Base-by-base conservation (phyloP, 2,329 filamentous ascomycete genomes). In the Botrytis squamosa region DNA sequence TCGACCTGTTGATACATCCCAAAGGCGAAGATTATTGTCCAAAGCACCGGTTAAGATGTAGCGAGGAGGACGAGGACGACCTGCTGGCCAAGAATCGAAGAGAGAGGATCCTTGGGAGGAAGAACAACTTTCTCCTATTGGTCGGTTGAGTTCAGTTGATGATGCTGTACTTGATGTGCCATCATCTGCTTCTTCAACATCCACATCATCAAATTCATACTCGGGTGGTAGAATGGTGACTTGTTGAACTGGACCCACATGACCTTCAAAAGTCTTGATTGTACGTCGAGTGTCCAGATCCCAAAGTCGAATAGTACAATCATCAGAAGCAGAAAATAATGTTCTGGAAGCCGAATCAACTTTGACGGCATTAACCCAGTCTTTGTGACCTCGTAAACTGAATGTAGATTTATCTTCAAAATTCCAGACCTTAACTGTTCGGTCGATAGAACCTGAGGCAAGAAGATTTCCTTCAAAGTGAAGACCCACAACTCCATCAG, bases 361-460 rank as follows among this genome's bases (percentile, higher is more conserved):
- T 77, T 92, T 92, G 46, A 98, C 95, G n/a, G 93, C 91, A 83
- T 99, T 99, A 79, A 99, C 95, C 93, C 95, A 98, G 82, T 98
- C 95, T 0, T 87, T 89, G 81, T 99, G 96, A 14, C 95, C 95
- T 38, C 91, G 90, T 20, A 99, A 86, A 70, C 90, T 88, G 78
- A 92, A 97, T 0, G 91, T 92, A 71, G 93, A 91, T 81, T 93
- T 94, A 74, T 92, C 93, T 79, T 92, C 89, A 79, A 97, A 96
- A 82, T 97, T 95, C 88, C 95, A 98, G 64, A 99, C 91, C 81
- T 95, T 94, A 82, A 98, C 91, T 1, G 92, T 95, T 81, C 90
- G 91, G 83, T 99, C 96, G 76, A 95, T 91, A 1, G 94, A 97
- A 0, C 94, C 96, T 0, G 94, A 97, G 0, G 93, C 95, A 29